These are phyloP conservation scores for Protomyces gravidus DNA, from an alignment of 1,139 yeast species.

Conservation along the genomic window DNA sequence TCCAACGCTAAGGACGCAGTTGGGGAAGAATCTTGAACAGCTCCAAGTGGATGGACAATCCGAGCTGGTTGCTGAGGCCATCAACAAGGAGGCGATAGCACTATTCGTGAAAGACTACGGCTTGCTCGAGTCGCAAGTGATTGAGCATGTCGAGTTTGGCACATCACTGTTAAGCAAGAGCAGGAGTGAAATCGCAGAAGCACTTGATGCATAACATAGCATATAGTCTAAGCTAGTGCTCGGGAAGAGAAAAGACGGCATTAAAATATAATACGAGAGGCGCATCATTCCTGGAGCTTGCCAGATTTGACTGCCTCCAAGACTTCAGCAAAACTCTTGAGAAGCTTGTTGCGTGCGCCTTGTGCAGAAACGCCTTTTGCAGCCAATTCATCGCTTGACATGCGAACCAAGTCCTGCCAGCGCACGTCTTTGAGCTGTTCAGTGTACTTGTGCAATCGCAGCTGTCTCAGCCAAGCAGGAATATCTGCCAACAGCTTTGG, in stretches of 20 bases:
- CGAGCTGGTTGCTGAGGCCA: constrained; percentile 36
- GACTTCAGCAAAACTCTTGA: constrained; percentile 86
- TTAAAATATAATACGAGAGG: neutral
- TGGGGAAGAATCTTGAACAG: constrained; percentile 38
- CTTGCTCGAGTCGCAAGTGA: constrained; percentile 36
- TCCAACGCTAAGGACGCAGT: constrained; percentile 41
- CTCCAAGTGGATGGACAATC: constrained; percentile 40
- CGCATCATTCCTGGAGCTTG: constrained; percentile 28
- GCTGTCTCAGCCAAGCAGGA: constrained; percentile 86
- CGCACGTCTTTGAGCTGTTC: constrained; percentile 67
- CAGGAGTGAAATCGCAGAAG: constrained; percentile 36
- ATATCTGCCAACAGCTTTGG: constrained; percentile 63
- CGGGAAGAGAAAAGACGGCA: neutral
- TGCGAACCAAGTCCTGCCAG: constrained; percentile 74
- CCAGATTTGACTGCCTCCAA: constrained; percentile 45
- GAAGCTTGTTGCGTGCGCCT: constrained; percentile 87
- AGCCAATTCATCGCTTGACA: constrained; percentile 66
- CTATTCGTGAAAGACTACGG: constrained; percentile 40
- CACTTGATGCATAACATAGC: neutral
- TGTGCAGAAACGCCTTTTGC: constrained; percentile 82
- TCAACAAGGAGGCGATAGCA: constrained; percentile 40
- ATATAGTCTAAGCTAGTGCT: neutral
- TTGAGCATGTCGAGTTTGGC: constrained; percentile 35
- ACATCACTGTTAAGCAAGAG: constrained; percentile 37
- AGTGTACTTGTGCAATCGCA: constrained; percentile 89